These are phyloP conservation scores for Coemansia pectinata DNA, from an alignment of 192 early-diverging fungal species.

Conservation along the genomic window DNA sequence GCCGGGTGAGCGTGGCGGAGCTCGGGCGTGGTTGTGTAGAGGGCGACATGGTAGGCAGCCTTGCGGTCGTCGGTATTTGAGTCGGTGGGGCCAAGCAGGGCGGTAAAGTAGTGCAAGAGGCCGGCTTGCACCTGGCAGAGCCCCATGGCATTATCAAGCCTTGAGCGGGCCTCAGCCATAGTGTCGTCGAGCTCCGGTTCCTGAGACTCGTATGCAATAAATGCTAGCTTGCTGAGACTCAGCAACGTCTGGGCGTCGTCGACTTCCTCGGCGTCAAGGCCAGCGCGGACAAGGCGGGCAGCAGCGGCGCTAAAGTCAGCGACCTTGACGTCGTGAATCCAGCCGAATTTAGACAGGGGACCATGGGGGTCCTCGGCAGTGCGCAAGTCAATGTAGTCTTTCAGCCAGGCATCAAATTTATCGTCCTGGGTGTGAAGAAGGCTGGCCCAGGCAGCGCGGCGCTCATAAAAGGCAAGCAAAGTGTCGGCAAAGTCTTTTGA, in stretches of 20 bases:
- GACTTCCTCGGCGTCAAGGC: slow-evolving; percentile 25
- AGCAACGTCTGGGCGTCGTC: slow-evolving; percentile 38
- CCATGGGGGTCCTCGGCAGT: slow-evolving; percentile 2
- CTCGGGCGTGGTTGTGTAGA: slow-evolving; percentile 38
- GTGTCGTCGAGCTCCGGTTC: slow-evolving; percentile 1
- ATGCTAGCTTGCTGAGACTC: slow-evolving; percentile 46
- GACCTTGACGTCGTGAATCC: slow-evolving; percentile 48
- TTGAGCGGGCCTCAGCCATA: slow-evolving; percentile 16
- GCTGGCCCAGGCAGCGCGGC: slow-evolving; percentile 49
- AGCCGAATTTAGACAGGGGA: slow-evolving; percentile 23
- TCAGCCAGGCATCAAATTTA: slow-evolving; percentile 23
- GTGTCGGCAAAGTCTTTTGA: slow-evolving; percentile 35
- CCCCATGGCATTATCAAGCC: slow-evolving; percentile 44
- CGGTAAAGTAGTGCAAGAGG: slow-evolving; percentile 14
- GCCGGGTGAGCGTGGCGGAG: slow-evolving; percentile 35
- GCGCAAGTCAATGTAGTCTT: slow-evolving; percentile 30
- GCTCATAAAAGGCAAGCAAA: slow-evolving; percentile 50
- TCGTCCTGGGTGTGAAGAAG: slow-evolving; percentile 24
- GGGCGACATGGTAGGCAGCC: slow-evolving; percentile 28
- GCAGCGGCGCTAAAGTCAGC: slow-evolving; percentile 39
- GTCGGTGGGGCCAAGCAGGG: neutral
- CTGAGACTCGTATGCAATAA: slow-evolving; percentile 17
- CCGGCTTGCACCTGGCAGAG: slow-evolving; percentile 37
- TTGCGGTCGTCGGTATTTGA: slow-evolving; percentile 14
- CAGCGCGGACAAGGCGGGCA: slow-evolving; percentile 32